Evolutionary conservation across 2,329 filamentous ascomycete species (phyloP).

Genomic region (Parafenestella ontariensis): DNA sequence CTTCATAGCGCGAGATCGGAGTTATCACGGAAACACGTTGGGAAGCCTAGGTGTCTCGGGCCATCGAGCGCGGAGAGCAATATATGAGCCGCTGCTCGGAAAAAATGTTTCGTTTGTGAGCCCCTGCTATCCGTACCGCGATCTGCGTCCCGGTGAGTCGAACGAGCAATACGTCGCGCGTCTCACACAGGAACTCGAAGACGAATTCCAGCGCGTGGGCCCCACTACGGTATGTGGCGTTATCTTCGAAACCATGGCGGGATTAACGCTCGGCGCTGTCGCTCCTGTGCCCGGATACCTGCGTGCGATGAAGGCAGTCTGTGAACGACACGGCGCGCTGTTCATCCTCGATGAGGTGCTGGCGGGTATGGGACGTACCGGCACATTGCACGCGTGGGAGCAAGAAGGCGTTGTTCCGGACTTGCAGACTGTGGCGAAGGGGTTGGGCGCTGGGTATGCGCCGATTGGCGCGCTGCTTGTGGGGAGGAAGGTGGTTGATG

Average conservation of each 20-base stretch:
- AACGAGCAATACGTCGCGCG: constrained; percentile 65
- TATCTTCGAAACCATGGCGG: constrained; percentile 75
- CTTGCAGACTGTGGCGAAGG: constrained; percentile 70
- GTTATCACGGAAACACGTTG: constrained; percentile 75
- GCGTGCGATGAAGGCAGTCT: constrained; percentile 69
- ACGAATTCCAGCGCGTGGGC: constrained; percentile 67
- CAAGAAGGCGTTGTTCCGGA: constrained; percentile 66
- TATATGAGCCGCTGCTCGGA: constrained; percentile 67
- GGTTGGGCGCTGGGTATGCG: constrained; percentile 67
- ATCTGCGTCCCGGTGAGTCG: constrained; percentile 58
- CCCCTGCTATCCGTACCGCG: constrained; percentile 70
- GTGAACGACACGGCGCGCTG: constrained; percentile 72
- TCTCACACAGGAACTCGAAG: constrained; percentile 69
- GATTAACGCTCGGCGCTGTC: constrained; percentile 71
- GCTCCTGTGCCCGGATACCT: constrained; percentile 72
- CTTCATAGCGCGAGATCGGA: constrained; percentile 69
- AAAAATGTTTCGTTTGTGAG: constrained; percentile 66
- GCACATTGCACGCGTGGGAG: constrained; percentile 67
- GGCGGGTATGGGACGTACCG: constrained; percentile 67
- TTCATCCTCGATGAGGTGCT: constrained; percentile 80
- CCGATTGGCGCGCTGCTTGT: constrained; percentile 67
- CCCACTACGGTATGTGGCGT: constrained; percentile 73
- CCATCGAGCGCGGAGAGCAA: constrained; percentile 64
- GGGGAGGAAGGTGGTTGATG: constrained; percentile 57
- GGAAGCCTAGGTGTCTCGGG: constrained; percentile 70